A percentile compares a stretch with the other conserved stretches of the same genome.
These are phyloP conservation scores for Symbiodinium pilosum DNA, from an alignment of 73 alveolate species.

Conservation along the genomic window DNA sequence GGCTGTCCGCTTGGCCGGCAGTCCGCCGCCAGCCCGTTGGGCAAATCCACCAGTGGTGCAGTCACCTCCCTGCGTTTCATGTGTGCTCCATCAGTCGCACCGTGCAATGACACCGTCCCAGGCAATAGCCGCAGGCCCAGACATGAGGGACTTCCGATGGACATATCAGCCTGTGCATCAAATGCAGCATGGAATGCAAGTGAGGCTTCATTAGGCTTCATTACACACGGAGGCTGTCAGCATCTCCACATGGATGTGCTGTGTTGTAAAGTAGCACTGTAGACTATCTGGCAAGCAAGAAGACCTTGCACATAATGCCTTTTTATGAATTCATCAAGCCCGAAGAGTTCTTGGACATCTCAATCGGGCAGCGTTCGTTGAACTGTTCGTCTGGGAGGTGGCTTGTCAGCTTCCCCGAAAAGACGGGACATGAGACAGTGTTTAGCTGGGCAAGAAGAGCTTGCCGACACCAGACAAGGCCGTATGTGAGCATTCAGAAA, in stretches of 20 bases:
- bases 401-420: too few relatives aligned
- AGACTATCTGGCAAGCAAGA: neutral
- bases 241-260: neutral
- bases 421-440: too few relatives aligned
- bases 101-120: neutral
- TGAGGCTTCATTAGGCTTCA: neutral
- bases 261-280: neutral
- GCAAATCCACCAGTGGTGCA: neutral
- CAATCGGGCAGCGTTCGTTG: too few relatives aligned
- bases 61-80: neutral
- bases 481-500: too few relatives aligned
- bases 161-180: neutral
- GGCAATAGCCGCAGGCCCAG: neutral
- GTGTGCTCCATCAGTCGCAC: neutral
- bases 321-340: too few relatives aligned
- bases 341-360: too few relatives aligned
- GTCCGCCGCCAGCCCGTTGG: constrained; percentile 1
- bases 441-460: too few relatives aligned
- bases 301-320: neutral
- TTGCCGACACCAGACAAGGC: too few relatives aligned
- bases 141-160: constrained; percentile 11
- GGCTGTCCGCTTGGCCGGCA: neutral
- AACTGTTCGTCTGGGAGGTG: too few relatives aligned
- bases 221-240: neutral
- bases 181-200: neutral